These are phyloP conservation scores for Mytilinidion resinicola DNA, from an alignment of 495 filamentous ascomycete genomes.

Conservation along the genomic window DNA sequence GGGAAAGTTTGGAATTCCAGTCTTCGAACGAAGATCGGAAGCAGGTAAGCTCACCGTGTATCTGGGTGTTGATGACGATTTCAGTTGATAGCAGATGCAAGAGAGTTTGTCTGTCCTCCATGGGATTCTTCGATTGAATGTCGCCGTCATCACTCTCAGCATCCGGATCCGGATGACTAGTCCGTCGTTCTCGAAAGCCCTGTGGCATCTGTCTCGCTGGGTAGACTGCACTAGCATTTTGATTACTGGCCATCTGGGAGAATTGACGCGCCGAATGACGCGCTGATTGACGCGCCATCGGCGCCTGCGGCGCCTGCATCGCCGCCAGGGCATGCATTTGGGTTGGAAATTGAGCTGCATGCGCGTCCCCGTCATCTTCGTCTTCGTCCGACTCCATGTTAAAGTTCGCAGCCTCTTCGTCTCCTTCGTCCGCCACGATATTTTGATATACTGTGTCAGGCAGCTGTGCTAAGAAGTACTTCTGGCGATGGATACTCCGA, in stretches of 20 bases:
- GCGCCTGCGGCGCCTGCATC: not conserved
- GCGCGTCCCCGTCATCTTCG: conserved; percentile 22
- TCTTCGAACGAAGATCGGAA: conserved; percentile 57
- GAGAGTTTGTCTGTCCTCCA: conserved; percentile 54
- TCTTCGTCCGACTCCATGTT: conserved; percentile 13
- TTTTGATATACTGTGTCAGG: conserved; percentile 29
- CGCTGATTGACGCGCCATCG: not conserved
- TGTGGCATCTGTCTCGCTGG: too few relatives aligned
- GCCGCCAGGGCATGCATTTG: not conserved
- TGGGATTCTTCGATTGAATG: conserved; percentile 34
- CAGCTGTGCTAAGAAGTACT: conserved; percentile 52
- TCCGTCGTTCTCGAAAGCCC: too few relatives aligned
- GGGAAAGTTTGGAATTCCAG: conserved; percentile 56
- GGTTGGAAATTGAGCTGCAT: not conserved
- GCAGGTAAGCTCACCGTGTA: conserved; percentile 53
- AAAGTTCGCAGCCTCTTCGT: conserved; percentile 33
- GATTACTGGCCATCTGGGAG: not conserved
- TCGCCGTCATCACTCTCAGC: conserved; percentile 8
- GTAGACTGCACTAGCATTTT: not conserved
- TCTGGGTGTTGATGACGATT: conserved; percentile 51
- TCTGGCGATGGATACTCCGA: conserved; percentile 38
- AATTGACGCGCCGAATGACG: too few relatives aligned
- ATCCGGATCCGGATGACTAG: too few relatives aligned
- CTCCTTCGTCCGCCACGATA: conserved; percentile 32
- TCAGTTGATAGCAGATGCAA: conserved; percentile 59